These are phyloP conservation scores for Termitomyces heimii DNA, from an alignment of 768 basidiomycete species.

Conservation along the genomic window DNA sequence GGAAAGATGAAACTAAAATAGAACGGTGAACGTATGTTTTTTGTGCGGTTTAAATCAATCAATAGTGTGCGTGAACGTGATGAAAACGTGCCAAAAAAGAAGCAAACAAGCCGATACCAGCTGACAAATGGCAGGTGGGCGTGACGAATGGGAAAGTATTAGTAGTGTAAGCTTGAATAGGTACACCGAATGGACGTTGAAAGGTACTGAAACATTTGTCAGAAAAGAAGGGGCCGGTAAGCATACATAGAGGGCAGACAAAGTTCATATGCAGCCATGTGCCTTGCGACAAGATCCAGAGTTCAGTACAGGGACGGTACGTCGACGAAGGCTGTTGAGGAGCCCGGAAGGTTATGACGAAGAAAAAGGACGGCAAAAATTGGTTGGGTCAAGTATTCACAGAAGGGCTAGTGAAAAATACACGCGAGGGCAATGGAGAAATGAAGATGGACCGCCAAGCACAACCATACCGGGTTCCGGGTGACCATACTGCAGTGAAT, in stretches of 20 bases:
- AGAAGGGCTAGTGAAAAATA: conserved; percentile 22
- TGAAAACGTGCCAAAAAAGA: conserved; percentile 20
- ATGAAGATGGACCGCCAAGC: conserved; percentile 22
- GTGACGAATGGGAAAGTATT: conserved; percentile 7
- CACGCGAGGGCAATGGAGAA: conserved; percentile 21
- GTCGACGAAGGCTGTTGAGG: conserved; percentile 38
- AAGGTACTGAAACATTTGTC: conserved; percentile 10
- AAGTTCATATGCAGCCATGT: conserved; percentile 17
- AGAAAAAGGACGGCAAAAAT: conserved; percentile 21
- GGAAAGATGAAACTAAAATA: conserved; percentile 30
- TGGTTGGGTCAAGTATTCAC: conserved; percentile 26
- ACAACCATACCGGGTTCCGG: conserved; percentile 23
- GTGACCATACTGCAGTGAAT: conserved; percentile 29
- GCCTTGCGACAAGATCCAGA: conserved; percentile 11
- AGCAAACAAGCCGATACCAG: conserved; percentile 33
- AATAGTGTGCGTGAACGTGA: conserved; percentile 16
- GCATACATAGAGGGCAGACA: conserved; percentile 13
- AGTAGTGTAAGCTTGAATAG: conserved; percentile 12
- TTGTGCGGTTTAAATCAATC: conserved; percentile 41
- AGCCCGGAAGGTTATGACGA: conserved; percentile 25
- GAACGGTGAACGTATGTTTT: conserved; percentile 37
- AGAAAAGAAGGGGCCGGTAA: conserved; percentile 7
- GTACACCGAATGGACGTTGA: conserved; percentile 13
- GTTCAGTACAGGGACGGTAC: conserved; percentile 45
- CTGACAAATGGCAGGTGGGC: conserved; percentile 18